phyloP scores from a whole-genome alignment of 202 grass and related monocot genomes.

The Cymbopogon flexuosus region DNA sequence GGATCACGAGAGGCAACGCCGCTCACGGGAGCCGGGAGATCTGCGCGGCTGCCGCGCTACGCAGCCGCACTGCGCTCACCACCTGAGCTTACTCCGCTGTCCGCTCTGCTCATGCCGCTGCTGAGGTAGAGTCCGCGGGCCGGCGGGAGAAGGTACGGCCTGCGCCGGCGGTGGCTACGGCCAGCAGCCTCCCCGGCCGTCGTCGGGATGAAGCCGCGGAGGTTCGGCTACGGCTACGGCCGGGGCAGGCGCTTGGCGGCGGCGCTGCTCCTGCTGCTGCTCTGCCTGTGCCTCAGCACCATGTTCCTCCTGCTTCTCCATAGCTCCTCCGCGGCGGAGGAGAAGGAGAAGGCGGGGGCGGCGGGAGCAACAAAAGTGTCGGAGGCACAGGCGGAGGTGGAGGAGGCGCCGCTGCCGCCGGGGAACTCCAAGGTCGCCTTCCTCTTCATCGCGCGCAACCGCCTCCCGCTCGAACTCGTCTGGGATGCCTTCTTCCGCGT shows the following conservation, averaged over 20 bases:
- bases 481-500: slow-evolving; percentile 95
- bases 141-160: no score
- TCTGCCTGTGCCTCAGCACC: slow-evolving; percentile 45
- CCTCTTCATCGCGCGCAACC: slow-evolving; percentile 93
- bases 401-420: slow-evolving; percentile 54
- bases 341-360: background rate
- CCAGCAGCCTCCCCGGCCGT: background rate
- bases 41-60: background rate
- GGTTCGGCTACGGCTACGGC: slow-evolving; percentile 8
- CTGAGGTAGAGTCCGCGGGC: slow-evolving; percentile 1
- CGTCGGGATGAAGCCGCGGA: slow-evolving; percentile 44
- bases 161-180: no score
- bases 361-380: background rate
- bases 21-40: background rate
- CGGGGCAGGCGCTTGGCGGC: slow-evolving; percentile 34
- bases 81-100: background rate
- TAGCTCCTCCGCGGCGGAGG: slow-evolving; percentile 18
- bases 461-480: slow-evolving; percentile 83
- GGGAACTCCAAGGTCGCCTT: slow-evolving; percentile 68
- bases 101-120: slow-evolving; percentile 5
- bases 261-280: slow-evolving; percentile 34
- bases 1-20: slow-evolving; percentile 22
- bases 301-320: slow-evolving; percentile 42
- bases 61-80: no score
- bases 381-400: slow-evolving; percentile 38